phyloP scores from a whole-genome alignment of 1,284 basidiomycete genomes.

The Trametes sp. region DNA sequence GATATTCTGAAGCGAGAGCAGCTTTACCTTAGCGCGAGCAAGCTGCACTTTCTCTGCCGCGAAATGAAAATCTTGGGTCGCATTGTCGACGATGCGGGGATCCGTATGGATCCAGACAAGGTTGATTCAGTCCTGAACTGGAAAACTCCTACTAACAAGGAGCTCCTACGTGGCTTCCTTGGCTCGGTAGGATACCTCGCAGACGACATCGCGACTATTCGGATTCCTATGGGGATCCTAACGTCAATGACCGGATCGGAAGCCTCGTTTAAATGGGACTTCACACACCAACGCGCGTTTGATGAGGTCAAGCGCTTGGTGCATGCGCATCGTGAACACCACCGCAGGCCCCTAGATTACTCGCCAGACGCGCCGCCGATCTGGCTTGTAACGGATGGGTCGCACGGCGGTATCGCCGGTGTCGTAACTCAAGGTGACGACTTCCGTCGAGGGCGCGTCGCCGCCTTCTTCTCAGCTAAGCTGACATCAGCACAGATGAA shows the following conservation, averaged over 20 bases:
- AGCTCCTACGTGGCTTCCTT: constrained; percentile 33
- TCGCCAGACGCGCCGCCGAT: constrained; percentile 23
- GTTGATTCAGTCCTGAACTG: constrained; percentile 42
- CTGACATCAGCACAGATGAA: constrained; percentile 42
- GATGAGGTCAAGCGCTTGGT: constrained; percentile 37
- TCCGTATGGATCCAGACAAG: constrained; percentile 43
- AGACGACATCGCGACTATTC: constrained; percentile 25
- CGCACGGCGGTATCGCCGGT: constrained; percentile 25
- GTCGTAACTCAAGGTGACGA: constrained; percentile 32
- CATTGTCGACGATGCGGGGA: constrained; percentile 39
- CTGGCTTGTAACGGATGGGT: constrained; percentile 32
- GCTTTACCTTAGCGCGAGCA: constrained; percentile 38
- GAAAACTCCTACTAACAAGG: constrained; percentile 36
- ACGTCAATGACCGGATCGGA: constrained; percentile 22
- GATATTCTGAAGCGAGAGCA: constrained; percentile 33
- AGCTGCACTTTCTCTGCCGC: constrained; percentile 39
- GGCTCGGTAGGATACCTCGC: constrained; percentile 28
- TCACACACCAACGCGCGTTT: constrained; percentile 39
- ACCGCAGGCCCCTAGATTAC: constrained; percentile 34
- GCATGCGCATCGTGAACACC: constrained; percentile 28
- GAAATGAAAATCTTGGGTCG: constrained; percentile 42
- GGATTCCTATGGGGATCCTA: constrained; percentile 36
- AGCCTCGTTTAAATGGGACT: constrained; percentile 32
- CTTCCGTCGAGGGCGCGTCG: constrained; percentile 24
- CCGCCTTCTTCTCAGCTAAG: constrained; percentile 41